Percentiles rank a stretch among this genome's conserved stretches.
phyloP scores from a whole-genome alignment of 2,329 filamentous ascomycete genomes.

The Colletotrichum lentis region DNA sequence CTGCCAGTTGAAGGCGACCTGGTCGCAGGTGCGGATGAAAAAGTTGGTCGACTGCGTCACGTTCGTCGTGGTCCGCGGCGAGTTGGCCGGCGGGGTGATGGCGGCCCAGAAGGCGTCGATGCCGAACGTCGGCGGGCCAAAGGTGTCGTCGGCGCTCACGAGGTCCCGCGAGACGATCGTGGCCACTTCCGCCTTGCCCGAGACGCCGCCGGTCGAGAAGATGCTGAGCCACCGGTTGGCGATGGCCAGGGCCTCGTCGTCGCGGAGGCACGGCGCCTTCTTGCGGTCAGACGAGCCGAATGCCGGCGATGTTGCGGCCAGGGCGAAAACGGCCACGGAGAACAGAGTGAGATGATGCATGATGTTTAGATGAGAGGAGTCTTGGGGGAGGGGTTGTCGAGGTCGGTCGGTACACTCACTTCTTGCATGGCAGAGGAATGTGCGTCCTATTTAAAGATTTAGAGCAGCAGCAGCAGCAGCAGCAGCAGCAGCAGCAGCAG shows the following conservation, averaged over 20 bases:
- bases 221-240: constrained; percentile 26
- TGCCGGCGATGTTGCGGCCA: not conserved
- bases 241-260: constrained; percentile 25
- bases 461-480: too few relatives aligned
- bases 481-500: too few relatives aligned
- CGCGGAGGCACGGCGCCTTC: constrained; percentile 17
- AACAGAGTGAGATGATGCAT: not conserved
- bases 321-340: not conserved
- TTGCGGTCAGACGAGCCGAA: not conserved
- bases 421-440: too few relatives aligned
- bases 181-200: constrained; percentile 22
- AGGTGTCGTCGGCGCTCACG: constrained; percentile 27
- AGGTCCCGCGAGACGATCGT: constrained; percentile 17
- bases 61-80: constrained; percentile 6
- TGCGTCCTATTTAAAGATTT: too few relatives aligned
- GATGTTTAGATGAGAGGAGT: not conserved
- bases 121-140: not conserved
- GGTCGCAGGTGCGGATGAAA: constrained; percentile 22
- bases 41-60: constrained; percentile 16
- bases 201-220: constrained; percentile 12
- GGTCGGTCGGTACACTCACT: too few relatives aligned
- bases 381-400: too few relatives aligned
- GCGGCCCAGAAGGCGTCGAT: constrained; percentile 26
- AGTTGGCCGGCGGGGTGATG: not conserved
- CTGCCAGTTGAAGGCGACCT: constrained; percentile 29